Evolutionary conservation across 2,329 filamentous ascomycete genomes (phyloP).

Genomic region (Cladosporium sp.): DNA sequence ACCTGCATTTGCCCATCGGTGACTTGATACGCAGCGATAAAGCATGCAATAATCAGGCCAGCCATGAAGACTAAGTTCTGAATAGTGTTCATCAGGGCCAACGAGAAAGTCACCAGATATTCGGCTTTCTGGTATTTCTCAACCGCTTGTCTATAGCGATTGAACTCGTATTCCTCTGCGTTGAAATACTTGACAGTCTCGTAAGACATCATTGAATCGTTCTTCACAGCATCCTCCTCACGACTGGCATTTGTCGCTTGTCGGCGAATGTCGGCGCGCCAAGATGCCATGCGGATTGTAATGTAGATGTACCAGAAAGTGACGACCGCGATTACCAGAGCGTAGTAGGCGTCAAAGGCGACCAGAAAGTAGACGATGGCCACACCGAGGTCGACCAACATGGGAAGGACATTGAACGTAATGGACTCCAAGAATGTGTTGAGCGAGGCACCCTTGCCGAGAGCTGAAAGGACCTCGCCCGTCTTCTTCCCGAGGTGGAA

Average conservation of each 20-base stretch:
- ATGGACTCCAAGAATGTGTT: conserved; percentile 96
- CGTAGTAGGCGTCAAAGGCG: conserved; percentile 83
- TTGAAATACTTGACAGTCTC: conserved; percentile 73
- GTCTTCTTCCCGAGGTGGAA: conserved; percentile 97
- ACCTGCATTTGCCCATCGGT: conserved; percentile 60
- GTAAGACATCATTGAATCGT: conserved; percentile 98
- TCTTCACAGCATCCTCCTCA: conserved; percentile 96
- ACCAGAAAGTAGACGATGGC: conserved; percentile 80
- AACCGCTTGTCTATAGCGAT: conserved; percentile 58
- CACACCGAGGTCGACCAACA: conserved; percentile 85
- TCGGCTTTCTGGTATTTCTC: conserved; percentile 59
- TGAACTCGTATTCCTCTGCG: conserved; percentile 59
- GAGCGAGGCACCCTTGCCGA: conserved; percentile 95
- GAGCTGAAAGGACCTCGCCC: conserved; percentile 88
- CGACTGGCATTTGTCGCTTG: conserved; percentile 94
- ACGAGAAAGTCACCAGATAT: conserved; percentile 56
- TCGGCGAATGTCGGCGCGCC: conserved; percentile 83
- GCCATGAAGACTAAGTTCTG: conserved; percentile 65
- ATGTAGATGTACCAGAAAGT: conserved; percentile 97
- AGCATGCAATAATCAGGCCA: conserved; percentile 66
- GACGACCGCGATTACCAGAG: conserved; percentile 82
- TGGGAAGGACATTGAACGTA: conserved; percentile 92
- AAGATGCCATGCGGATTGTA: conserved; percentile 93
- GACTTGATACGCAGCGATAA: conserved; percentile 70
- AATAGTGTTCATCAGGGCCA: conserved; percentile 61